These are phyloP conservation scores for Cyberlindnera americana DNA, from an alignment of 805 yeast species.

Conservation along the genomic window DNA sequence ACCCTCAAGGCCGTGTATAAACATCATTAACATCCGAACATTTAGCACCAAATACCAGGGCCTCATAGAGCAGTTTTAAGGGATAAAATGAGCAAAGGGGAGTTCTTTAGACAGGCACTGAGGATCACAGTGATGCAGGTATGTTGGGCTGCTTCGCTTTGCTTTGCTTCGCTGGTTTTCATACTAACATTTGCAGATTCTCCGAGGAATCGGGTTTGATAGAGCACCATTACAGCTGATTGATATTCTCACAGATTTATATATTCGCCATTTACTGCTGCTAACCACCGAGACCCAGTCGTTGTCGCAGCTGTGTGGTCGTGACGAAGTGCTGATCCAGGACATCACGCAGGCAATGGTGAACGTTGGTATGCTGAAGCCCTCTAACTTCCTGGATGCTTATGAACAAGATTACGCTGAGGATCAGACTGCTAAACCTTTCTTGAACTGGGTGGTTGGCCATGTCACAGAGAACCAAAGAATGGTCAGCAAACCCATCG, in stretches of 20 bases:
- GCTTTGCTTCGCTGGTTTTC: too few relatives aligned
- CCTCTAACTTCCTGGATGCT: slow-evolving; percentile 51
- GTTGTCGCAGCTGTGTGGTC: slow-evolving; percentile 45
- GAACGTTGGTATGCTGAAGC: slow-evolving; percentile 58
- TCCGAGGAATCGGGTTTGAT: slow-evolving; percentile 83
- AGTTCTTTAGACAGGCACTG: slow-evolving; percentile 44
- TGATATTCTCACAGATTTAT: slow-evolving; percentile 74
- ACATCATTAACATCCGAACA: too few relatives aligned
- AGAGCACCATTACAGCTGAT: slow-evolving; percentile 66
- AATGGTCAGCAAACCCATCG: slow-evolving; percentile 29
- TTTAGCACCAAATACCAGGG: too few relatives aligned
- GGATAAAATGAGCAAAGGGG: slow-evolving; percentile 26
- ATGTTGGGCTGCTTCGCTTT: too few relatives aligned
- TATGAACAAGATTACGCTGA: slow-evolving; percentile 46
- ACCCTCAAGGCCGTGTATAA: too few relatives aligned
- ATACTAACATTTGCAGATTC: too few relatives aligned
- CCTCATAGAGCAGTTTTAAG: neutral
- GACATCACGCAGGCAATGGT: slow-evolving; percentile 73
- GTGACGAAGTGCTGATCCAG: slow-evolving; percentile 48
- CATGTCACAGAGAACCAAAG: slow-evolving; percentile 43
- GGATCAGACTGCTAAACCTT: slow-evolving; percentile 44
- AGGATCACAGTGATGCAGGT: slow-evolving; percentile 50
- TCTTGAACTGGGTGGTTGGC: slow-evolving; percentile 55
- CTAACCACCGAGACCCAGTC: slow-evolving; percentile 47
- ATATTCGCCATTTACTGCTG: slow-evolving; percentile 57